Conservation (phyloP, 73 alveolate species). For the Paramecium biaurelia region DNA sequence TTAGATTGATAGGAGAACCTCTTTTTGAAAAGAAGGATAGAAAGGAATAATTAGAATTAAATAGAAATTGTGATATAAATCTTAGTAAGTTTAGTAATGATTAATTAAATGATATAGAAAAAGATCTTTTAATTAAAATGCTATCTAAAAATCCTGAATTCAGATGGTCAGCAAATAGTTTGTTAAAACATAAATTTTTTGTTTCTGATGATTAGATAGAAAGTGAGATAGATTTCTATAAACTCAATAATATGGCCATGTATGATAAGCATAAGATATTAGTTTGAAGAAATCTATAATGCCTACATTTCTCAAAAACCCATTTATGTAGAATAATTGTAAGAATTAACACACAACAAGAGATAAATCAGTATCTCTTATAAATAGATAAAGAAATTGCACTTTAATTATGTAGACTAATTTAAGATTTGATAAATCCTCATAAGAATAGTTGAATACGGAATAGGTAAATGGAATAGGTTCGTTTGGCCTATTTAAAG, state of each 20-base stretch:
- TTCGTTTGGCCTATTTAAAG: neutral
- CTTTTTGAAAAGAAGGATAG: constrained; percentile 26
- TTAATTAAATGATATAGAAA: constrained; percentile 11
- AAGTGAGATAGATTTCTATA: neutral
- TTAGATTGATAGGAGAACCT: constrained; percentile 35
- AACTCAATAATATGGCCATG: neutral
- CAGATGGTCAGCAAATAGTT: neutral
- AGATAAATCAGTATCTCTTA: neutral
- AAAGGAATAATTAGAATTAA: neutral
- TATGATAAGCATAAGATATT: neutral
- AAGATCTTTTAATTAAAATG: neutral
- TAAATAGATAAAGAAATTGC: neutral
- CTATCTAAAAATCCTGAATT: constrained; percentile 17
- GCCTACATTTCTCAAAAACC: constrained; percentile 10
- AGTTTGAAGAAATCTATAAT: constrained; percentile 12
- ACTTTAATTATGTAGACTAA: neutral
- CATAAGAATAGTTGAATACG: neutral
- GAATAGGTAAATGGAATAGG: neutral
- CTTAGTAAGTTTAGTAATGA: neutral
- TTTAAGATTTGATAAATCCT: constrained; percentile 26
- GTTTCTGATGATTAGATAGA: constrained; percentile 19
- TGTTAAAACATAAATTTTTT: neutral
- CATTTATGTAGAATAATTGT: neutral
- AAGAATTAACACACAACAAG: neutral
- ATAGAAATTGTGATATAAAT: constrained; percentile 34